phyloP scores from a whole-genome alignment of 2,329 filamentous ascomycete genomes.

The Xylaria sp. region DNA sequence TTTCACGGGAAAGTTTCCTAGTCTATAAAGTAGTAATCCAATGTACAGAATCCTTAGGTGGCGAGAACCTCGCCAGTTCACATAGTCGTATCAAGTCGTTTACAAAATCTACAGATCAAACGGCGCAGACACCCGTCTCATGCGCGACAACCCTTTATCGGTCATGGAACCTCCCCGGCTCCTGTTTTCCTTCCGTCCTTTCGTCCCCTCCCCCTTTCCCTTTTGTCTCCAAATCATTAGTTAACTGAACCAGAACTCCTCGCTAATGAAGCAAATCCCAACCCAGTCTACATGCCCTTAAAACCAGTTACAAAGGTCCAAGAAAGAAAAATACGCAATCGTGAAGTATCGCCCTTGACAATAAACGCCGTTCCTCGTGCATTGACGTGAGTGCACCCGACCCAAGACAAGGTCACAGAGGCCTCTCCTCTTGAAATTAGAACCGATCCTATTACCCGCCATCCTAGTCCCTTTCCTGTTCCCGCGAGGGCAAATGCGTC shows the following conservation, averaged over 20 bases:
- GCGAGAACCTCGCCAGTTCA: neutral
- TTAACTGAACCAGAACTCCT: slow-evolving; percentile 26
- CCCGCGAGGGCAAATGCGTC: neutral
- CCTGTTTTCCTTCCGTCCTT: neutral
- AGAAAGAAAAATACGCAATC: neutral
- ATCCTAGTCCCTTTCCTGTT: neutral
- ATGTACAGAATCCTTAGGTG: neutral
- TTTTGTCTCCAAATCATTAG: neutral
- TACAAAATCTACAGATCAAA: neutral
- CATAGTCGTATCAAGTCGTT: neutral
- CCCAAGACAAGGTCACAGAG: neutral
- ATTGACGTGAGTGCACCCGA: neutral
- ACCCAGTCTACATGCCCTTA: slow-evolving; percentile 21
- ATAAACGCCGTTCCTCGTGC: neutral
- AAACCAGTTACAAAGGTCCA: neutral
- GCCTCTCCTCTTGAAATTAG: neutral
- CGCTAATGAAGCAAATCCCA: slow-evolving; percentile 30
- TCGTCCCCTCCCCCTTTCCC: neutral
- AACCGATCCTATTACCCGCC: neutral
- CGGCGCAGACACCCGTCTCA: neutral
- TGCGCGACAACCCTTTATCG: neutral
- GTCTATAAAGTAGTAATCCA: slow-evolving; percentile 17
- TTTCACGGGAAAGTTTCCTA: neutral
- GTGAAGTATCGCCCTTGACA: neutral
- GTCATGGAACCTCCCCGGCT: neutral